A percentile compares a stretch with the other conserved stretches of the same genome.
phyloP scores from a whole-genome alignment of 1,139 yeast genomes.

The Diutina sp. region DNA sequence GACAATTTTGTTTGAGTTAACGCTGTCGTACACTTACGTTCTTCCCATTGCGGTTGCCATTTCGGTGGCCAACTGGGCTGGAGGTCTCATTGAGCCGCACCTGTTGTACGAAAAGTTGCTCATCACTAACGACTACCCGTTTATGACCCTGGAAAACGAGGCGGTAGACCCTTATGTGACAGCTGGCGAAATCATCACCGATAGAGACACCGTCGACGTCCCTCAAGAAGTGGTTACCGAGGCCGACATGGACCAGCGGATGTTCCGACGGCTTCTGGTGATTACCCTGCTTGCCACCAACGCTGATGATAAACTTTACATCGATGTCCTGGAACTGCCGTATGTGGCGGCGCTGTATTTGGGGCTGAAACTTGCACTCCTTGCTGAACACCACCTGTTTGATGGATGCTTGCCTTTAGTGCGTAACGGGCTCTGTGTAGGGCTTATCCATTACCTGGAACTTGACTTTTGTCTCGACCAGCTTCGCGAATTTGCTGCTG shows the following conservation, averaged over 20 bases:
- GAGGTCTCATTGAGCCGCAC: constrained; percentile 37
- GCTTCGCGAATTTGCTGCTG: constrained; percentile 18
- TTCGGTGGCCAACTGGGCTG: constrained; percentile 48
- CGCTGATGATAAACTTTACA: constrained; percentile 11
- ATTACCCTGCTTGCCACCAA: neutral
- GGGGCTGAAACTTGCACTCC: constrained; percentile 18
- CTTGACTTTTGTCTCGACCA: constrained; percentile 40
- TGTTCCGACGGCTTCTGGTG: neutral
- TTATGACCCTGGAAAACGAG: constrained; percentile 30
- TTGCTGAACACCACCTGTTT: constrained; percentile 29
- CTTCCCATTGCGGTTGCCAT: constrained; percentile 46
- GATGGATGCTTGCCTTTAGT: constrained; percentile 48
- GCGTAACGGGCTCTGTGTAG: constrained; percentile 25
- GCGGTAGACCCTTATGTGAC: constrained; percentile 21
- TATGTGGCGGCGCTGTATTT: constrained; percentile 21
- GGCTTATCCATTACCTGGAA: constrained; percentile 39
- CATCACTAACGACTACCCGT: constrained; percentile 41
- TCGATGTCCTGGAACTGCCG: constrained; percentile 28
- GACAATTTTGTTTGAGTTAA: constrained; percentile 45
- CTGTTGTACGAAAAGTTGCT: constrained; percentile 42
- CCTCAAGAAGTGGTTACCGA: neutral
- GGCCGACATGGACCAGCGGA: neutral
- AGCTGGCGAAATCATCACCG: constrained; percentile 27
- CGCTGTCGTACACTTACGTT: constrained; percentile 49
- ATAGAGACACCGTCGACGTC: constrained; percentile 7